A percentile compares a stretch with the other conserved stretches of the same genome.
Conservation (phyloP, 2,329 filamentous ascomycete species). For the Rutstroemia sydowiana region DNA sequence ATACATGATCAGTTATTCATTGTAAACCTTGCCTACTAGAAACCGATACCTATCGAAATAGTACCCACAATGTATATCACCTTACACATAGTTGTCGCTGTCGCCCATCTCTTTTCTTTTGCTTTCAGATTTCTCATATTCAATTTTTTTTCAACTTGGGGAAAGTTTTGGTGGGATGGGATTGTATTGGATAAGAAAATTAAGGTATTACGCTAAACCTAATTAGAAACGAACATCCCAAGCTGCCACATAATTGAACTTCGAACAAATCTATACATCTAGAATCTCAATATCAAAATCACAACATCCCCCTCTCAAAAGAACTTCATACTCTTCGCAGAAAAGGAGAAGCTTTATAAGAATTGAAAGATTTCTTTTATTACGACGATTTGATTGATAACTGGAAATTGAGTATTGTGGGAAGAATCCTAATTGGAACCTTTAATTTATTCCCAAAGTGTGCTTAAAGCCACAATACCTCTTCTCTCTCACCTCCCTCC, state of each 20-base stretch:
- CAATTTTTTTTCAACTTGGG: too few relatives aligned
- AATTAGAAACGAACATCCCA: conserved; percentile 11
- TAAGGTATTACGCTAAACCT: conserved; percentile 4
- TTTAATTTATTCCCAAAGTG: background rate
- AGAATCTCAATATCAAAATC: too few relatives aligned
- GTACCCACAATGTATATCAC: too few relatives aligned
- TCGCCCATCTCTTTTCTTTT: too few relatives aligned
- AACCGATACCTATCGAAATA: too few relatives aligned
- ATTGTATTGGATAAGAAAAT: background rate
- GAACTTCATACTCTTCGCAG: background rate
- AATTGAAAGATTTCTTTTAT: background rate
- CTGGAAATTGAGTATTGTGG: background rate
- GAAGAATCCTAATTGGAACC: conserved; percentile 11
- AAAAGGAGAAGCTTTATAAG: background rate
- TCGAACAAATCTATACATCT: too few relatives aligned
- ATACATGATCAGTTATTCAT: too few relatives aligned
- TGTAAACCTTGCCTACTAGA: too few relatives aligned
- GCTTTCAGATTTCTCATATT: too few relatives aligned
- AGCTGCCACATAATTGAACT: conserved; percentile 11
- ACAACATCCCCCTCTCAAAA: background rate
- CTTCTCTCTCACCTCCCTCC: conserved; percentile 12
- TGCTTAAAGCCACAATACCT: conserved; percentile 19
- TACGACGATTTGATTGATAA: background rate
- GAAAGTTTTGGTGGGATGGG: background rate
- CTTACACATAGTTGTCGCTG: too few relatives aligned